Percentiles rank a stretch among this genome's conserved stretches.
phyloP scores from a whole-genome alignment of 352 stramenopile genomes.

The Pilasporangium apinafurcum region DNA sequence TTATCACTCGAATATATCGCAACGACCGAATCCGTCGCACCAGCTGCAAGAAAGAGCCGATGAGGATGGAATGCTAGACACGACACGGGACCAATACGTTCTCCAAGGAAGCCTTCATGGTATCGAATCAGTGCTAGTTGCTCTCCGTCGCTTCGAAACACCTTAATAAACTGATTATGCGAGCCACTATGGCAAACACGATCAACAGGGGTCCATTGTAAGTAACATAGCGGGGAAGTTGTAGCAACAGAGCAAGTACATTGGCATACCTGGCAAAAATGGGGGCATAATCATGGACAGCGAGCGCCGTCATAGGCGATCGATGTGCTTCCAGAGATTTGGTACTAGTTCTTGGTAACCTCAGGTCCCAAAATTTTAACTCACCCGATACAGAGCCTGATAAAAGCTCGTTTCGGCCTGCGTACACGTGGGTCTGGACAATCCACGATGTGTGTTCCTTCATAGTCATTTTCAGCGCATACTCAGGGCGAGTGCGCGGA shows the following conservation, averaged over 20 bases:
- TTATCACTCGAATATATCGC: constrained; percentile 90
- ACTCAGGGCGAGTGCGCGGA: constrained; percentile 72
- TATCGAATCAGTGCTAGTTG: constrained; percentile 88
- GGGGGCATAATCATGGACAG: constrained; percentile 93
- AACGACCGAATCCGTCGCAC: constrained; percentile 94
- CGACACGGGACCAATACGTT: constrained; percentile 96
- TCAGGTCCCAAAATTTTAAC: constrained; percentile 97
- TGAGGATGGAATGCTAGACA: constrained; percentile 97
- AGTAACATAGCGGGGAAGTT: not conserved
- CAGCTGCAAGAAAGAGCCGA: constrained; percentile 92
- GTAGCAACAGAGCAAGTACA: constrained; percentile 1
- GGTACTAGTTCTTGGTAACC: constrained; percentile 74
- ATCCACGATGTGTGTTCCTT: constrained; percentile 95
- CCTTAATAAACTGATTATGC: constrained; percentile 99
- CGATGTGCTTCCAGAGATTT: constrained; percentile 88
- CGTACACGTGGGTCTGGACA: constrained; percentile 86
- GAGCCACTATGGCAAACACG: constrained; percentile 73
- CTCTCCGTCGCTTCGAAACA: constrained; percentile 89
- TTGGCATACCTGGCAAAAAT: constrained; percentile 87
- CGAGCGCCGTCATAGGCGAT: constrained; percentile 95
- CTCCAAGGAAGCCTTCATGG: constrained; percentile 95
- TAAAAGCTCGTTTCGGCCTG: constrained; percentile 84
- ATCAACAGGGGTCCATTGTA: not conserved
- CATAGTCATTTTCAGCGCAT: constrained; percentile 59
- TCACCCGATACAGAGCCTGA: constrained; percentile 93